Evolutionary conservation across 352 stramenopile genomes (phyloP).

Genomic region (Phytophthora crassamura): DNA sequence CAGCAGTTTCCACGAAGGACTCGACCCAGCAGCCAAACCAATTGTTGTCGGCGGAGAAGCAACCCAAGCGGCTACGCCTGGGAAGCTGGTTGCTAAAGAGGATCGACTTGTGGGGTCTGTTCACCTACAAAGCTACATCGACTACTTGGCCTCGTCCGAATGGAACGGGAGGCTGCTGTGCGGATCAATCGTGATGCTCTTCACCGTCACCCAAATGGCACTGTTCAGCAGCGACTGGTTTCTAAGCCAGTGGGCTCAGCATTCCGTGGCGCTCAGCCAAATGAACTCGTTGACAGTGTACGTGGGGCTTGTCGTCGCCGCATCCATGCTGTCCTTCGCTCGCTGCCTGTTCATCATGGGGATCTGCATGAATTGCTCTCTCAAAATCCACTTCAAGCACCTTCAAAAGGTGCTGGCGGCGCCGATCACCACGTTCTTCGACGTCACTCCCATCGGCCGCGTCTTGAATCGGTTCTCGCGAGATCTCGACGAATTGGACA

Average conservation of each 20-base stretch:
- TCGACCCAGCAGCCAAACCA: background rate
- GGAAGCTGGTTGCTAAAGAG: constrained; percentile 42
- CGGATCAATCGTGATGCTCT: constrained; percentile 30
- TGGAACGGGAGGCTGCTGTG: constrained; percentile 43
- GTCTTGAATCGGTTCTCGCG: constrained; percentile 76
- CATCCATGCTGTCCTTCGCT: constrained; percentile 32
- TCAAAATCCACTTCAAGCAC: constrained; percentile 43
- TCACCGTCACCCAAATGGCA: constrained; percentile 38
- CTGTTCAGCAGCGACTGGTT: constrained; percentile 57
- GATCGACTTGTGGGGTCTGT: constrained; percentile 42
- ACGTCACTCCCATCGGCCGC: constrained; percentile 67
- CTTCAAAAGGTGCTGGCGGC: constrained; percentile 52
- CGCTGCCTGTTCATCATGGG: constrained; percentile 50
- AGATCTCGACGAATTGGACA: constrained; percentile 69
- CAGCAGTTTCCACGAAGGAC: background rate
- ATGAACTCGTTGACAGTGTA: constrained; percentile 40
- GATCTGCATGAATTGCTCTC: constrained; percentile 47
- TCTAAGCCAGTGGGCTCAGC: constrained; percentile 46
- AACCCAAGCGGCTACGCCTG: background rate
- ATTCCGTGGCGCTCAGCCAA: constrained; percentile 31
- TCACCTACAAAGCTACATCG: constrained; percentile 38
- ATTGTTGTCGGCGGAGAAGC: background rate
- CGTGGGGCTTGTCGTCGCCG: constrained; percentile 35
- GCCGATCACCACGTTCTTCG: constrained; percentile 67
- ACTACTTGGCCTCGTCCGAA: constrained; percentile 44